Conservation (phyloP, 2,329 filamentous ascomycete species). For the Scortechinia acanthostroma region DNA sequence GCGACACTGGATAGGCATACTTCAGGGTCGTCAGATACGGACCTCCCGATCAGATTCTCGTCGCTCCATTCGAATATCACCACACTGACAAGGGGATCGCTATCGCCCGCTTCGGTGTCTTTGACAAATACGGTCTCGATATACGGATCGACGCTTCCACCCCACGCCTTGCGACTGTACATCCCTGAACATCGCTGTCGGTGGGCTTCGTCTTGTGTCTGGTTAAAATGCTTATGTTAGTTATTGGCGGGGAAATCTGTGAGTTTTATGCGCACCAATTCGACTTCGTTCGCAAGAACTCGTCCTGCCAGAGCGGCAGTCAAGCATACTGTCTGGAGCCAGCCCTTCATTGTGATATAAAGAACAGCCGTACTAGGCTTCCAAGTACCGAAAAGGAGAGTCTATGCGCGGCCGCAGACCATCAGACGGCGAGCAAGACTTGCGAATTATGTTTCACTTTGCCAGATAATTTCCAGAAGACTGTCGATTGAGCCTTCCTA, state of each 20-base stretch:
- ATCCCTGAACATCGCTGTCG: constrained; percentile 64
- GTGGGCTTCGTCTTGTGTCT: constrained; percentile 49
- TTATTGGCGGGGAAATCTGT: background rate
- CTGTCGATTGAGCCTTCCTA: too few relatives aligned
- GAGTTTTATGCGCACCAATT: background rate
- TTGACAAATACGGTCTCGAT: constrained; percentile 55
- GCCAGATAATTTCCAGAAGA: too few relatives aligned
- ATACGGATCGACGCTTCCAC: constrained; percentile 56
- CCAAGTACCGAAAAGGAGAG: background rate
- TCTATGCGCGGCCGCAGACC: background rate
- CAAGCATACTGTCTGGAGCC: background rate
- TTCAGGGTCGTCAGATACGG: constrained; percentile 22
- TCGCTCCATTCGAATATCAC: constrained; percentile 64
- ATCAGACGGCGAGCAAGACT: background rate
- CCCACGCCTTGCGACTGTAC: constrained; percentile 66
- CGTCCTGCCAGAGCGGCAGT: background rate
- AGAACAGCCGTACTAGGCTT: background rate
- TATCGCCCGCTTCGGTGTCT: constrained; percentile 32
- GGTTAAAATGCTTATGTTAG: constrained; percentile 3
- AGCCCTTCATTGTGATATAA: constrained; percentile 1
- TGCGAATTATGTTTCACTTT: too few relatives aligned
- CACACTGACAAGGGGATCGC: constrained; percentile 49
- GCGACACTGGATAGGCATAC: too few relatives aligned
- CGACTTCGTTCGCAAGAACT: background rate
- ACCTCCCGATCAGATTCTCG: constrained; percentile 45